A percentile compares a stretch with the other conserved stretches of the same genome.
Evolutionary conservation across 2,329 filamentous ascomycete genomes (phyloP).

Genomic region (Cladosporium sp.): DNA sequence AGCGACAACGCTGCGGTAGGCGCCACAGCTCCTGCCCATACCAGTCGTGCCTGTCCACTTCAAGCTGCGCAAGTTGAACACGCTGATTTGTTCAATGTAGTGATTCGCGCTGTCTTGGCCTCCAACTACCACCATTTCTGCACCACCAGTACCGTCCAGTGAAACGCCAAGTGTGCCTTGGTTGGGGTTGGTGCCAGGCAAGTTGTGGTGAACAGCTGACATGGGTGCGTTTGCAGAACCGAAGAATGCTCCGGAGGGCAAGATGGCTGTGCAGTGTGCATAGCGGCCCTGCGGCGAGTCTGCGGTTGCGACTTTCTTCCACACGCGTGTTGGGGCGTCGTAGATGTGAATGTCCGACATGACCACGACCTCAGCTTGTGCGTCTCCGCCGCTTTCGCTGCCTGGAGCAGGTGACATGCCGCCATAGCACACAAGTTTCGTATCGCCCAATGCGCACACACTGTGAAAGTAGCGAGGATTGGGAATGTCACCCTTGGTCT

Average conservation of each 20-base stretch:
- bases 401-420: constrained; percentile 79
- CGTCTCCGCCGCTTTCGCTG: constrained; percentile 70
- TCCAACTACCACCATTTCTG: constrained; percentile 96
- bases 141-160: constrained; percentile 86
- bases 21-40: constrained; percentile 89
- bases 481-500: constrained; percentile 80
- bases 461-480: constrained; percentile 96
- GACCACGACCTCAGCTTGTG: constrained; percentile 66
- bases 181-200: constrained; percentile 77
- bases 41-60: constrained; percentile 92
- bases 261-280: constrained; percentile 90
- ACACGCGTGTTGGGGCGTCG: constrained; percentile 77
- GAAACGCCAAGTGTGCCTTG: constrained; percentile 85
- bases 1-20: constrained; percentile 92
- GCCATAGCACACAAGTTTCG: constrained; percentile 95
- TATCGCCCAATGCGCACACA: constrained; percentile 88
- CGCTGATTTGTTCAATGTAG: constrained; percentile 98
- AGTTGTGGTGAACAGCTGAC: constrained; percentile 88
- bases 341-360: constrained; percentile 99
- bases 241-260: constrained; percentile 86
- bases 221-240: constrained; percentile 80
- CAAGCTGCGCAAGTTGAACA: constrained; percentile 92
- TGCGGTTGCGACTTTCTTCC: constrained; percentile 74
- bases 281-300: constrained; percentile 92
- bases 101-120: constrained; percentile 97